Conservation (phyloP, 1,284 basidiomycete species). For the Cryptococcus sp. region DNA sequence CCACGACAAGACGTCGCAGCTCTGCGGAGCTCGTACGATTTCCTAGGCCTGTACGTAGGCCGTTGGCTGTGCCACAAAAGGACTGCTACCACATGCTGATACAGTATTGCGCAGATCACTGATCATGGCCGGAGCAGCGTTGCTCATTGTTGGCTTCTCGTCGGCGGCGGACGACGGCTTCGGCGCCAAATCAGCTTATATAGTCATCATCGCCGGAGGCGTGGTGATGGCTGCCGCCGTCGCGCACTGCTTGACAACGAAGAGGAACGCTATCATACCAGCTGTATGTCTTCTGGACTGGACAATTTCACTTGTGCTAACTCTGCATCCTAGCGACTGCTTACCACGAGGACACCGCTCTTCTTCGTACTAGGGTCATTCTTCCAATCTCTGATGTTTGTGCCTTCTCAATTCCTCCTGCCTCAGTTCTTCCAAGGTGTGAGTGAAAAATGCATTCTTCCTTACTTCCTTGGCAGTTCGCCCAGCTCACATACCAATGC, state of each 20-base stretch:
- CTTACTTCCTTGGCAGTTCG: no score
- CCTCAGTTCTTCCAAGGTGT: conserved; percentile 50
- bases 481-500: neutral
- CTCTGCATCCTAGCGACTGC: conserved; percentile 57
- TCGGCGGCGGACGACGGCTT: conserved; percentile 52
- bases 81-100: no score
- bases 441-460: conserved; percentile 6
- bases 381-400: conserved; percentile 39
- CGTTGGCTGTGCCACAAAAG: conserved; percentile 53
- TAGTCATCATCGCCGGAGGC: conserved; percentile 69
- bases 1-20: conserved; percentile 7
- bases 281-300: conserved; percentile 65
- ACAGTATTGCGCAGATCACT: conserved; percentile 51
- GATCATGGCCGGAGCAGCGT: conserved; percentile 71
- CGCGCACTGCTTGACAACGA: conserved; percentile 70
- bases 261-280: conserved; percentile 70
- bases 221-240: conserved; percentile 62
- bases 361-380: conserved; percentile 43
- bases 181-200: conserved; percentile 63
- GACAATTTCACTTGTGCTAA: conserved; percentile 58
- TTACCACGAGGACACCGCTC: conserved; percentile 46
- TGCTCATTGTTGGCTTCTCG: conserved; percentile 75
- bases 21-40: conserved; percentile 34
- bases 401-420: conserved; percentile 38
- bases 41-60: conserved; percentile 61